Conservation (phyloP, 345 rosid genomes). For the Excoecaria cochinchinensis region DNA sequence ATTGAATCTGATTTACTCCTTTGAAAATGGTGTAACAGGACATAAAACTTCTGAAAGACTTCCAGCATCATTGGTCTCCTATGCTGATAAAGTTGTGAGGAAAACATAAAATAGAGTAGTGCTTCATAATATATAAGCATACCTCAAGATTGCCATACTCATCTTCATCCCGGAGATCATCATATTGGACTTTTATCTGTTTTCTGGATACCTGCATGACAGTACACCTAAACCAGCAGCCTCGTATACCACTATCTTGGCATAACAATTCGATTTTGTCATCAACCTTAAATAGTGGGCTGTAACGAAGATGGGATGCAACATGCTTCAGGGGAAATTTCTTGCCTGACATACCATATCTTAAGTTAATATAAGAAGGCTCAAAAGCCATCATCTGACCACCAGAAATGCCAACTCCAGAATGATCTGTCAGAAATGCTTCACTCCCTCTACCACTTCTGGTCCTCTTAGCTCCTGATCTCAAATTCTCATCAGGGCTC, state of each 20-base stretch:
- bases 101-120: neutral
- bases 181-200: conserved; percentile 76
- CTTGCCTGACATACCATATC: conserved; percentile 48
- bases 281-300: conserved; percentile 45
- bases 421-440: conserved; percentile 38
- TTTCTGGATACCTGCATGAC: conserved; percentile 61
- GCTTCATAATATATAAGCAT: conserved; percentile 22
- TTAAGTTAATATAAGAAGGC: conserved; percentile 44
- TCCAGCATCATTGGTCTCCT: neutral
- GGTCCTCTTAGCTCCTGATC: conserved; percentile 62
- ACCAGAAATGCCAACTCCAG: conserved; percentile 29
- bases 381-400: conserved; percentile 35
- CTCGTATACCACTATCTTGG: conserved; percentile 97
- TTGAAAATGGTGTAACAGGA: neutral
- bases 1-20: neutral
- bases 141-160: conserved; percentile 89
- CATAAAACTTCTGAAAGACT: neutral
- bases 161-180: conserved; percentile 84
- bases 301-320: conserved; percentile 40
- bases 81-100: neutral
- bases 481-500: conserved; percentile 49
- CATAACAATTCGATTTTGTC: conserved; percentile 77
- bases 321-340: conserved; percentile 50
- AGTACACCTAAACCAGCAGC: conserved; percentile 96
- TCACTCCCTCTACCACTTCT: conserved; percentile 44